phyloP scores from a whole-genome alignment of 2,329 filamentous ascomycete genomes.

The Colletotrichum karsti region DNA sequence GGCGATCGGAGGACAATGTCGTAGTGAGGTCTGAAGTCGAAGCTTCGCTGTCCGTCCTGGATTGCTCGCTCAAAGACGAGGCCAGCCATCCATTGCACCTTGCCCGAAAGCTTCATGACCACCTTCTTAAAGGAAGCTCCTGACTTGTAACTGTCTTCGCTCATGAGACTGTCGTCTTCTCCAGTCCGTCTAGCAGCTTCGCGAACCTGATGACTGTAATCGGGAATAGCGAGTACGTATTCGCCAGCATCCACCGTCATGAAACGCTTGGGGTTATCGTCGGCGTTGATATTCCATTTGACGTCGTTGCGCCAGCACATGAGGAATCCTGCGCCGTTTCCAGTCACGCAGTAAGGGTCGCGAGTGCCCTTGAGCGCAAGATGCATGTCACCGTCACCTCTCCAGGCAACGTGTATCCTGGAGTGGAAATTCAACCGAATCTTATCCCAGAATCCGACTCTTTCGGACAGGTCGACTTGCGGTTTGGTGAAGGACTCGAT shows the following conservation, averaged over 20 bases:
- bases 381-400: slow-evolving; percentile 94
- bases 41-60: slow-evolving; percentile 76
- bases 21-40: slow-evolving; percentile 93
- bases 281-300: slow-evolving; percentile 82
- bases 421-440: slow-evolving; percentile 95
- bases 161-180: slow-evolving; percentile 67
- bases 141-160: slow-evolving; percentile 72
- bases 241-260: slow-evolving; percentile 97
- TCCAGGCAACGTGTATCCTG: slow-evolving; percentile 88
- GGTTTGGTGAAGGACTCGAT: slow-evolving; percentile 98
- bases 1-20: slow-evolving; percentile 88
- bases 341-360: slow-evolving; percentile 93
- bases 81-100: slow-evolving; percentile 91
- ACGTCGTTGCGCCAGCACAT: slow-evolving; percentile 99
- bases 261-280: slow-evolving; percentile 89
- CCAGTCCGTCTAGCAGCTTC: slow-evolving; percentile 62
- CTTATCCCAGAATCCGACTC: slow-evolving; percentile 99
- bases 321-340: slow-evolving; percentile 91
- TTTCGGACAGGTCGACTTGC: slow-evolving; percentile 90
- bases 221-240: slow-evolving; percentile 92
- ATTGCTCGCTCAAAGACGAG: slow-evolving; percentile 91
- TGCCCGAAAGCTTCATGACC: slow-evolving; percentile 97
- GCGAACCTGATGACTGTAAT: slow-evolving; percentile 88
- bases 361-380: slow-evolving; percentile 89
- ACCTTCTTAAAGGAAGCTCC: slow-evolving; percentile 97